Base-by-base conservation (phyloP, 345 rosid genomes). In the Garcia nutans region DNA sequence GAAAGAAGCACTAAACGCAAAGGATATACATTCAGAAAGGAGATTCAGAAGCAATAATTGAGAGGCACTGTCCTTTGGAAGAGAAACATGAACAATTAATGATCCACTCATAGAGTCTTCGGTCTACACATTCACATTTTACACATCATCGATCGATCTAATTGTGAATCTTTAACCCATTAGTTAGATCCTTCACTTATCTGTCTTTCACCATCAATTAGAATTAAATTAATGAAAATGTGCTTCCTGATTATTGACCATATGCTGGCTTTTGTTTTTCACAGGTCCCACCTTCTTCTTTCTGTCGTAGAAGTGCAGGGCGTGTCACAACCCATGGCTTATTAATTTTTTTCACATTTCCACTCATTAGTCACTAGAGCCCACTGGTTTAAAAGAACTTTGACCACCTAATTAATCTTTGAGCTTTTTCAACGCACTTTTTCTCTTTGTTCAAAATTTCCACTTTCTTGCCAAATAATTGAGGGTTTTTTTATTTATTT, bases 311-410 rank as follows among this genome's bases (percentile, higher is more conserved):
- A 16, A 50, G 67, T 74, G 77, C 77, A 63, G 63, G 62, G 6
- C 13, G 56, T 26, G 76, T 73, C 76, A 73, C 76, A 17, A n/a
- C 59, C 42, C 68, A 73, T 68, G 5, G 31, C 76, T 56, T 68
- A 73, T 24, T n/a, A 19, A 13, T 52, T 3, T 33, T 31, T 50
- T 24, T 17, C 66, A 16, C 26, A 10, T 60, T 42, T 72, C 75
- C 75, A 60, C 67, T 72, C n/a, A 58, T 20, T 0, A 56, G 41
- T 37, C 33, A 15, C 74, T 7, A 10, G 44, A 8, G 33, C 58
- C n/a, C 57, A 59, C 63, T 8, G 8, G 23, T 17, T 17, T 58
- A 41, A n/a, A 3, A 19, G 49, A 74, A n/a, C 61, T 74, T 74
- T 74, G 77, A 74, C 77, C 61, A 28, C 28, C 33, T 20, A 19